These are phyloP conservation scores for Helianthus annuus DNA, from an alignment of 129 eudicot genomes.

Conservation along the genomic window HanXRQr2.0-SUNRISE NC_035443.2:18389717-18390216, in stretches of 20 bases:
- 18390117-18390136: too few relatives aligned
- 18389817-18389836: constrained; percentile 38
- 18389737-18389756: background rate
- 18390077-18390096: too few relatives aligned
- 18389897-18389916: constrained; percentile 25
- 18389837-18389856: constrained; percentile 19
- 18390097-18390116: too few relatives aligned
- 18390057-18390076: too few relatives aligned
- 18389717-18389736: too few relatives aligned
- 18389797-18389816: constrained; percentile 6
- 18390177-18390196: too few relatives aligned
- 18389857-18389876: constrained; percentile 29
- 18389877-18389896: background rate
- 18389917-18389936: background rate
- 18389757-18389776: constrained; percentile 2
- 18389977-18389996: constrained; percentile 35
- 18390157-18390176: too few relatives aligned
- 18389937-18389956: constrained; percentile 14
- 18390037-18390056: too few relatives aligned
- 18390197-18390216: too few relatives aligned
- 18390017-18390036: too few relatives aligned
- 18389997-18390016: background rate
- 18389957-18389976: constrained; percentile 15
- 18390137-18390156: too few relatives aligned
- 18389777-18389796: background rate